phyloP scores from a whole-genome alignment of 202 grass and related monocot species.

The Schoenoplectus triqueter region DNA sequence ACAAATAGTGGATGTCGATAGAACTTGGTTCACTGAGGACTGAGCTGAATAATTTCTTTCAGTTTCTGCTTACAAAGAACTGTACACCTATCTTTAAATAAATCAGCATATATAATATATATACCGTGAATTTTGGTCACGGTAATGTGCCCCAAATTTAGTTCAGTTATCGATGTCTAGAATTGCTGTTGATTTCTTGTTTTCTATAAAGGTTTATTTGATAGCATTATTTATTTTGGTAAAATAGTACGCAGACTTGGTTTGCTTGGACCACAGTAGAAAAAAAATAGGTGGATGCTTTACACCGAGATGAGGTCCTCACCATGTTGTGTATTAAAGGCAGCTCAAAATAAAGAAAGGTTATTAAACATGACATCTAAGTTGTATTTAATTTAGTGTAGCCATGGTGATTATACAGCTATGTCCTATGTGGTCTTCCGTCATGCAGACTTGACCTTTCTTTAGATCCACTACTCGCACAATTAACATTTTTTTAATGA shows the following conservation, averaged over 20 bases:
- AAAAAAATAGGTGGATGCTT: background rate
- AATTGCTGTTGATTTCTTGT: background rate
- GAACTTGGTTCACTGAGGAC: background rate
- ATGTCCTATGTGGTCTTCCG: background rate
- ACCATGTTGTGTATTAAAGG: constrained; percentile 32
- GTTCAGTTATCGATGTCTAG: background rate
- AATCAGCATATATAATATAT: background rate
- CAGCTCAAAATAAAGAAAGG: background rate
- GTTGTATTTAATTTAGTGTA: constrained; percentile 1
- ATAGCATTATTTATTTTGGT: background rate
- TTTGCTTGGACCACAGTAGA: constrained; percentile 12
- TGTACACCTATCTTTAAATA: constrained; percentile 1
- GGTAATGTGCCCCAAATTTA: background rate
- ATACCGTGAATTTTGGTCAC: background rate
- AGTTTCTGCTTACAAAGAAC: background rate
- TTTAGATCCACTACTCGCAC: constrained; percentile 13
- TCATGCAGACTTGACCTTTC: background rate
- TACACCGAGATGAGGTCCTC: constrained; percentile 8
- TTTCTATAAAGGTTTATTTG: background rate
- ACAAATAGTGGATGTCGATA: background rate
- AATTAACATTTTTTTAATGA: background rate
- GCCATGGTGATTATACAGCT: constrained; percentile 7
- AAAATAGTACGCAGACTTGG: background rate
- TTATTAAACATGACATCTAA: constrained; percentile 1
- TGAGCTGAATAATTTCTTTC: constrained; percentile 16